A percentile compares a stretch with the other conserved stretches of the same genome.
Evolutionary conservation across 176 grass and related monocot genomes (phyloP).

Genomic region (Raddia distichophylla): DNA sequence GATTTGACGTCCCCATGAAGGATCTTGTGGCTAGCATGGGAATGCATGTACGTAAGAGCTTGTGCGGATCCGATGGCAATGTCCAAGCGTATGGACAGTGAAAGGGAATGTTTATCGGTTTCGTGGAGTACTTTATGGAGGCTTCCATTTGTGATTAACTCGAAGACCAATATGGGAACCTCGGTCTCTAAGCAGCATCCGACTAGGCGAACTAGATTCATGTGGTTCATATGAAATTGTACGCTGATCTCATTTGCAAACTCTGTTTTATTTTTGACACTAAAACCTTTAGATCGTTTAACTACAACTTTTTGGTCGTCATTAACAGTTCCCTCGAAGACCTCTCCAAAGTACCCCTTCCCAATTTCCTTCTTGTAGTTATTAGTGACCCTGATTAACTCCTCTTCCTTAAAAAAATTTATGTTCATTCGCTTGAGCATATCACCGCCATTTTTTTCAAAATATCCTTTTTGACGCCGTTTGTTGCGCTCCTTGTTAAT

Average conservation of each 20-base stretch:
- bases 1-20: slow-evolving; percentile 25
- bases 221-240: neutral
- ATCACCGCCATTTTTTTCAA: neutral
- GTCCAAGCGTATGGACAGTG: fast-evolving
- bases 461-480: neutral
- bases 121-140: neutral
- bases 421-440: neutral
- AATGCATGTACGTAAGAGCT: slow-evolving; percentile 14
- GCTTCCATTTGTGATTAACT: neutral
- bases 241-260: neutral
- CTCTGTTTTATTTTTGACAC: neutral
- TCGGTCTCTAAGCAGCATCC: neutral
- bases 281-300: neutral
- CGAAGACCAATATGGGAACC: neutral
- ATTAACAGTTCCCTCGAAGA: neutral
- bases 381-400: neutral
- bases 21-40: neutral
- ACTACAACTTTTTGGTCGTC: neutral
- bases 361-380: neutral
- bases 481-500: neutral
- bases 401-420: neutral
- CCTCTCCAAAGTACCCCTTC: neutral
- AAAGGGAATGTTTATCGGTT: fast-evolving
- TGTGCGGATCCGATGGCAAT: neutral
- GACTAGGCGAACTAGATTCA: neutral